Evolutionary conservation across 495 filamentous ascomycete species (phyloP), one percentile per base, ranked within the genome.

Genomic region (Collariella sp.): DNA sequence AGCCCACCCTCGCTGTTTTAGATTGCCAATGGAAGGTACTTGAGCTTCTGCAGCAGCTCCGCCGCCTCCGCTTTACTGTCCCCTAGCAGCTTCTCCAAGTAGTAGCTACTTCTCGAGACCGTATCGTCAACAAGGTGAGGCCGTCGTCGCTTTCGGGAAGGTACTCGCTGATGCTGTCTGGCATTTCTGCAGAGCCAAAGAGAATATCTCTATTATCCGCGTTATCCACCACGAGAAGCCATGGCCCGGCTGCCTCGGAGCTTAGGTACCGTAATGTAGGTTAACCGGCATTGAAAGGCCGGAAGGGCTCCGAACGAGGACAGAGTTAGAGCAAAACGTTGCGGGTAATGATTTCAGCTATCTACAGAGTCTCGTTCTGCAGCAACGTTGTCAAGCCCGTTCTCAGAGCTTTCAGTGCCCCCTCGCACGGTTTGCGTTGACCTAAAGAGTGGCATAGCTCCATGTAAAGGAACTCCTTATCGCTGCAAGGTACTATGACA

Each of bases 1-100:
- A n/a, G n/a, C n/a, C n/a, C n/a, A n/a, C n/a, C n/a, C n/a, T n/a
- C n/a, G n/a, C n/a, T n/a, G n/a, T n/a, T n/a, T n/a, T n/a, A n/a
- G 55, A 77, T 46, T 7, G 43, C 43, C n/a, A 46, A 59, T 7
- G 75, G 74, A n/a, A 78, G 67, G 55, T 57, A 54, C 35, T 46
- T 52, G n/a, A 76, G 66, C 34, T 68, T 53, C 9, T 44, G 13
- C 7, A 72, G 34, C 38, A 75, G 65, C 18, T 65, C 63, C 35
- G 19, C 26, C 18, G 48, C 43, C 41, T 2, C 22, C 2, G 38
- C 22, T 12, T 57, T 23, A 38, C 47, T 45, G 11, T 13, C 22
- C 50, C 41, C 35, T 60, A 70, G 43, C 1, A 50, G 53, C 33
- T 60, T 59, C 29, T 46, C 23, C 18, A 65, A 44, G 9, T 60